phyloP scores from a whole-genome alignment of 2,329 filamentous ascomycete species.

The Graphiopsis chlorocephala region DNA sequence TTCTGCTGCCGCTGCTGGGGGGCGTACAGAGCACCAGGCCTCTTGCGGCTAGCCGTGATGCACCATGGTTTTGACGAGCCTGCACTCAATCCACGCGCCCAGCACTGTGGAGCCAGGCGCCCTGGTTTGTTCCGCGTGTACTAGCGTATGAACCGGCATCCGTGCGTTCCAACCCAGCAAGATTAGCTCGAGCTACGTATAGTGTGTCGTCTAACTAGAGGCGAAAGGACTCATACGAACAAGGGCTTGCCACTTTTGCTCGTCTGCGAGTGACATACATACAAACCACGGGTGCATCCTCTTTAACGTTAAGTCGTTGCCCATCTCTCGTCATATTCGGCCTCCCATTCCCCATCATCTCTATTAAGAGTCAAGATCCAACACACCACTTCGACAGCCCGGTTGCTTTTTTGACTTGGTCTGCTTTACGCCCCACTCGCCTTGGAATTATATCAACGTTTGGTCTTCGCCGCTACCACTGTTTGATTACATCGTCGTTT shows the following conservation, averaged over 20 bases:
- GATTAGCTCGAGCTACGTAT: constrained; percentile 19
- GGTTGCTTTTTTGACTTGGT: constrained; percentile 8
- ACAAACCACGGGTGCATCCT: constrained; percentile 15
- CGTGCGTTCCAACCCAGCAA: constrained; percentile 17
- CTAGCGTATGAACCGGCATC: constrained; percentile 14
- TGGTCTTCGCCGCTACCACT: constrained; percentile 16
- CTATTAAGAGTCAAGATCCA: constrained; percentile 2
- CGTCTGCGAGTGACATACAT: constrained; percentile 16
- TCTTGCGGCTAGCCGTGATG: constrained; percentile 11
- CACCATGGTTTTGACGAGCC: constrained; percentile 15
- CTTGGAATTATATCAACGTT: constrained; percentile 16
- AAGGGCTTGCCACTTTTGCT: constrained; percentile 16
- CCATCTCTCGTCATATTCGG: constrained; percentile 14
- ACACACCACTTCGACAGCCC: not conserved
- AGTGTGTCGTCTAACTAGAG: constrained; percentile 16
- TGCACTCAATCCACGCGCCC: constrained; percentile 10
- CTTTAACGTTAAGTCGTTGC: constrained; percentile 11
- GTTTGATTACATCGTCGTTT: constrained; percentile 14
- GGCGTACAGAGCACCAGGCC: constrained; percentile 11
- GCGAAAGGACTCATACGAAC: constrained; percentile 18
- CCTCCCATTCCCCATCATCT: constrained; percentile 5
- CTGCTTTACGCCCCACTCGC: constrained; percentile 14
- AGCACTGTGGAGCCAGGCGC: constrained; percentile 16
- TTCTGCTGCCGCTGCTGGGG: constrained; percentile 13
- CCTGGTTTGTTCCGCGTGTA: constrained; percentile 11